These are phyloP conservation scores for Carpinus viminea DNA, from an alignment of 306 rosid species.

Conservation along the genomic window DNA sequence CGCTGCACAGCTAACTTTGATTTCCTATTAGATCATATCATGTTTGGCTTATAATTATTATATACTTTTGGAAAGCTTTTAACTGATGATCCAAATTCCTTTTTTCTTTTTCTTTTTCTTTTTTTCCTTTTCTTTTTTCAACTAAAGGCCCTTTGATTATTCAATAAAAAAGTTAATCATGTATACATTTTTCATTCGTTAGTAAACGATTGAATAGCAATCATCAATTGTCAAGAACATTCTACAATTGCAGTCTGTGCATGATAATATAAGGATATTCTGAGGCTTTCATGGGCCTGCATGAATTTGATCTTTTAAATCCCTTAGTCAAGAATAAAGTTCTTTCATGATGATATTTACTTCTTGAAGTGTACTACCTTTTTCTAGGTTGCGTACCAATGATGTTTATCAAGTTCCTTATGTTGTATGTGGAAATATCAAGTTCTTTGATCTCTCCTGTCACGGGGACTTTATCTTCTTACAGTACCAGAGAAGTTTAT, in stretches of 20 bases:
- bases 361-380: not conserved
- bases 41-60: conserved; percentile 2
- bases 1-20: not conserved
- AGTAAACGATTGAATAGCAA: not conserved
- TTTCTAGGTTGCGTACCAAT: not conserved
- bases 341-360: not conserved
- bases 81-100: not conserved
- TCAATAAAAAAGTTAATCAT: not conserved
- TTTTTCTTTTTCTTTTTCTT: too few relatives aligned
- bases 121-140: too few relatives aligned
- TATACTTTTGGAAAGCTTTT: not conserved
- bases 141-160: not conserved
- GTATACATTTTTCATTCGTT: not conserved
- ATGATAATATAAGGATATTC: not conserved
- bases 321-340: not conserved
- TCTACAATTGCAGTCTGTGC: not conserved
- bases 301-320: not conserved
- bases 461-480: not conserved
- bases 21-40: not conserved
- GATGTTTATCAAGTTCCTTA: not conserved
- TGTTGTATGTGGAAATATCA: not conserved
- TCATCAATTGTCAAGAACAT: not conserved
- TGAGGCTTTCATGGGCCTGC: not conserved
- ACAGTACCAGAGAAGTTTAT: not conserved
- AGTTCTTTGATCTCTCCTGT: not conserved